Conservation (phyloP, 805 yeast genomes). For the Blastobotrys parvus region DNA sequence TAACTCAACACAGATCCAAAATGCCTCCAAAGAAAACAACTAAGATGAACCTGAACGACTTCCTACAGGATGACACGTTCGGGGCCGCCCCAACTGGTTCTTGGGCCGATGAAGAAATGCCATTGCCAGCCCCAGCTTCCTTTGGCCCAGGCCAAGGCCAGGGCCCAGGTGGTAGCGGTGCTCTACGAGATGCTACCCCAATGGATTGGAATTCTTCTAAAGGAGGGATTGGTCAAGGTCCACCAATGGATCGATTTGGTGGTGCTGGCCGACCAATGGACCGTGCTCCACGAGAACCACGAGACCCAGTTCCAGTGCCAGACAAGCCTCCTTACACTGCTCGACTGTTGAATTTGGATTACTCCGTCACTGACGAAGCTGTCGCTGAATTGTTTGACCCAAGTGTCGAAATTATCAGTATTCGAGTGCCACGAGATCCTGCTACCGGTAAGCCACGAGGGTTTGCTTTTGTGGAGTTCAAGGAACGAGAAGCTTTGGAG, state of each 20-base stretch:
- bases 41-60: slow-evolving; percentile 77
- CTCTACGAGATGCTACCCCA: neutral
- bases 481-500: slow-evolving; percentile 67
- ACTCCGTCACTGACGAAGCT: slow-evolving; percentile 63
- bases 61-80: slow-evolving; percentile 33
- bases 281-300: slow-evolving; percentile 13
- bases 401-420: slow-evolving; percentile 37
- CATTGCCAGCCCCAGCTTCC: slow-evolving; percentile 4
- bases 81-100: slow-evolving; percentile 33
- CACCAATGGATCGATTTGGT: too few relatives aligned
- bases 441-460: slow-evolving; percentile 60
- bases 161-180: neutral
- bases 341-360: slow-evolving; percentile 77
- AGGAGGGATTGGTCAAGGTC: slow-evolving; percentile 14
- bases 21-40: slow-evolving; percentile 57
- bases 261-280: slow-evolving; percentile 5
- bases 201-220: slow-evolving; percentile 20
- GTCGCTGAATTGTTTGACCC: slow-evolving; percentile 33
- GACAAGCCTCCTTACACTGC: slow-evolving; percentile 89
- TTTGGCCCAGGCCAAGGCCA: slow-evolving; percentile 15
- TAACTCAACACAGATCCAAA: slow-evolving; percentile 11
- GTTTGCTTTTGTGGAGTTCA: slow-evolving; percentile 83
- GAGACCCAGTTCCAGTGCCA: slow-evolving; percentile 78
- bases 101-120: slow-evolving; percentile 77
- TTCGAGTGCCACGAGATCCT: slow-evolving; percentile 60